Percentiles rank a stretch among this genome's conserved stretches.
Conservation (phyloP, 257 asterid genomes). For the Nicotiana undulata region DNA sequence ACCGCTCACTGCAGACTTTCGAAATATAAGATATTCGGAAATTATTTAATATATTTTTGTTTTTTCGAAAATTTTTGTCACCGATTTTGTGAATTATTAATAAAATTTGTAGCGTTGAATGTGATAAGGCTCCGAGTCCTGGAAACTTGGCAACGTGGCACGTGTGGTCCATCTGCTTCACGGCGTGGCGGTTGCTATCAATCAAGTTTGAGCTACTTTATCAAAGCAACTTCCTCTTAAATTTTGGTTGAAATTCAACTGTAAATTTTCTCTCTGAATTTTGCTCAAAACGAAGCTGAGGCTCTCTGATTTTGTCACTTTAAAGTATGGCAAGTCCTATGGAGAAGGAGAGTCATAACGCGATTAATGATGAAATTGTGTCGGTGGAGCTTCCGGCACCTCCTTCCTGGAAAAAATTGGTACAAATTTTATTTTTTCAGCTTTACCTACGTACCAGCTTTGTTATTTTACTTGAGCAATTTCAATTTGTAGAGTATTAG, state of each 20-base stretch:
- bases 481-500: not conserved
- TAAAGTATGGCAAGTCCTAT: constrained; percentile 20
- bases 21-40: not conserved
- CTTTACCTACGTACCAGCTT: not conserved
- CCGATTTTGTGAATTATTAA: too few relatives aligned
- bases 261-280: not conserved
- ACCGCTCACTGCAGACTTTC: not conserved
- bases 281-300: not conserved
- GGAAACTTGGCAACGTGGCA: constrained; percentile 9
- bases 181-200: constrained; percentile 11
- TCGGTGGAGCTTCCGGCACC: constrained; percentile 43
- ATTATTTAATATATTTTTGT: not conserved
- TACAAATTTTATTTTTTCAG: not conserved
- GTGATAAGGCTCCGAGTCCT: constrained; percentile 10
- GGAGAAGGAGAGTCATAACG: constrained; percentile 2
- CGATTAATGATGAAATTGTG: constrained; percentile 14
- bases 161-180: constrained; percentile 6
- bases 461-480: not conserved
- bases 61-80: too few relatives aligned
- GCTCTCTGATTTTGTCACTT: not conserved
- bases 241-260: not conserved
- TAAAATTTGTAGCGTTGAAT: not conserved
- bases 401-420: constrained; percentile 44
- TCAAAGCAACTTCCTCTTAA: not conserved
- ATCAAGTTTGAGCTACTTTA: not conserved